Evolutionary conservation across 2,329 filamentous ascomycete species (phyloP).

Genomic region (Xylariaceae sp.): DNA sequence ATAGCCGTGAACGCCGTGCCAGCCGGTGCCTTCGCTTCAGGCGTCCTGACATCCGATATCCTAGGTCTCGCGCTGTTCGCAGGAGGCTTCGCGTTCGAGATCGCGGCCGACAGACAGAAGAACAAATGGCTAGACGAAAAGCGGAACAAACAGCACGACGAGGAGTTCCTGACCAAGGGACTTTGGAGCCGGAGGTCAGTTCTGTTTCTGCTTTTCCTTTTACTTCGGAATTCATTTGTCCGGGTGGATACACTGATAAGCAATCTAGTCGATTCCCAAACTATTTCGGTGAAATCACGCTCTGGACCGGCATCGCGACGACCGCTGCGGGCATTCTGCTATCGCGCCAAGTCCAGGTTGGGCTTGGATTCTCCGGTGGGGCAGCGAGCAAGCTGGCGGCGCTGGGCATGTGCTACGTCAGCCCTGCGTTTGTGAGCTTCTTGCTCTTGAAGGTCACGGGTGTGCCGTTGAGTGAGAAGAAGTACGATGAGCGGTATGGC

Average conservation of each 20-base stretch:
- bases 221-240: not conserved
- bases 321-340: constrained; percentile 56
- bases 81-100: constrained; percentile 59
- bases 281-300: constrained; percentile 68
- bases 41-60: constrained; percentile 50
- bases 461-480: constrained; percentile 64
- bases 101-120: constrained; percentile 64
- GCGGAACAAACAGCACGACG: constrained; percentile 62
- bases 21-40: constrained; percentile 45
- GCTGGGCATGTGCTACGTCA: constrained; percentile 50
- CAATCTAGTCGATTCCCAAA: constrained; percentile 55
- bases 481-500: constrained; percentile 65
- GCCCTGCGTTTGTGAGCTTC: constrained; percentile 63
- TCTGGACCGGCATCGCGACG: constrained; percentile 67
- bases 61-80: constrained; percentile 57
- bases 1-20: constrained; percentile 63
- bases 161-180: constrained; percentile 63
- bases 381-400: constrained; percentile 30
- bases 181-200: constrained; percentile 56
- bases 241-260: not conserved
- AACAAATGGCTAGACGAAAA: constrained; percentile 58
- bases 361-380: constrained; percentile 53
- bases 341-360: constrained; percentile 51
- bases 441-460: constrained; percentile 63
- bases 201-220: not conserved